phyloP scores from a whole-genome alignment of 768 basidiomycete species.

The Panaeolus papilionaceus region DNA sequence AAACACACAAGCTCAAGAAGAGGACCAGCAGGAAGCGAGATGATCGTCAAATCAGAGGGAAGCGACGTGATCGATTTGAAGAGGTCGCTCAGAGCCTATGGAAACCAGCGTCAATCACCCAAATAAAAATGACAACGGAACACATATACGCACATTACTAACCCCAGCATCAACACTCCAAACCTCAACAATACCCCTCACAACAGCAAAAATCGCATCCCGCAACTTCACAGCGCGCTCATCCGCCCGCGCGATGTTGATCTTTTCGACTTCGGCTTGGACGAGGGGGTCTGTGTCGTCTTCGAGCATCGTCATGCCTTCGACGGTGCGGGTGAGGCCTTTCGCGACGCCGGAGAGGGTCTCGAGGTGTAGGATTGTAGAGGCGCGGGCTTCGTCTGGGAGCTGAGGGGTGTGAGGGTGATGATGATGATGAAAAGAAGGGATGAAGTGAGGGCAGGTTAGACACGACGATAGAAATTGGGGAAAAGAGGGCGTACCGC shows the following conservation, averaged over 20 bases:
- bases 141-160: slow-evolving; percentile 64
- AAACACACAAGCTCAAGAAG: slow-evolving; percentile 80
- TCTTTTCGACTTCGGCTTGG: slow-evolving; percentile 54
- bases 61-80: slow-evolving; percentile 88
- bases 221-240: slow-evolving; percentile 66
- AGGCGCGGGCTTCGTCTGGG: slow-evolving; percentile 72
- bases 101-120: no score
- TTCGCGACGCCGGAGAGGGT: slow-evolving; percentile 86
- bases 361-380: slow-evolving; percentile 76
- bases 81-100: slow-evolving; percentile 79
- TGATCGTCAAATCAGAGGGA: slow-evolving; percentile 75
- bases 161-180: slow-evolving; percentile 85
- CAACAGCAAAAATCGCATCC: slow-evolving; percentile 64
- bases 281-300: slow-evolving; percentile 60
- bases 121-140: slow-evolving; percentile 6
- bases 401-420: slow-evolving; percentile 45
- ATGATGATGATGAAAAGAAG: not conserved
- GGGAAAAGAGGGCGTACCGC: slow-evolving; percentile 45
- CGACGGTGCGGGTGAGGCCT: slow-evolving; percentile 81
- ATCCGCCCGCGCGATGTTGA: slow-evolving; percentile 70
- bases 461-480: no score
- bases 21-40: slow-evolving; percentile 83
- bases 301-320: slow-evolving; percentile 65
- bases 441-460: no score
- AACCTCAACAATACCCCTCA: slow-evolving; percentile 66